Percentiles rank a stretch among this genome's conserved stretches.
Conservation (phyloP, 164 flowering plant species). For the Macadamia tetraphylla region DNA sequence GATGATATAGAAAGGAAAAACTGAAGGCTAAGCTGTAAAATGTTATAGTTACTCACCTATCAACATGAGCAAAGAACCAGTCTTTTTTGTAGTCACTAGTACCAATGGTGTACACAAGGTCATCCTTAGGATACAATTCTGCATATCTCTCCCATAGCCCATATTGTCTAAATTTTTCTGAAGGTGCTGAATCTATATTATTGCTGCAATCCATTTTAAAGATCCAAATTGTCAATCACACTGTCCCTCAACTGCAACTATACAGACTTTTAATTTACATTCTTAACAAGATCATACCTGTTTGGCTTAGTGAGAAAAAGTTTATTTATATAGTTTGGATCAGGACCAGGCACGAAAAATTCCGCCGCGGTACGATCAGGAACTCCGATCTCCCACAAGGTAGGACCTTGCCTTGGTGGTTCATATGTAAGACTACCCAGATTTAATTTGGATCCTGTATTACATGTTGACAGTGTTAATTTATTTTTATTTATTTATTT, state of each 20-base stretch:
- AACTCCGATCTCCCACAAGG: constrained; percentile 86
- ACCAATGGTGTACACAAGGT: constrained; percentile 51
- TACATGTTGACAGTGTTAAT: background rate
- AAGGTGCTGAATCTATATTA: background rate
- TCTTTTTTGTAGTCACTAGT: constrained; percentile 51
- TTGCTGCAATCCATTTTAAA: constrained; percentile 24
- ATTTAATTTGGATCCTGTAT: constrained; percentile 48
- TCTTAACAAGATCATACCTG: too few relatives aligned
- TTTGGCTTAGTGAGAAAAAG: too few relatives aligned
- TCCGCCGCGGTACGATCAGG: constrained; percentile 86
- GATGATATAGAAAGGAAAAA: too few relatives aligned
- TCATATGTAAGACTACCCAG: constrained; percentile 53
- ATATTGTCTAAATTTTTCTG: constrained; percentile 51
- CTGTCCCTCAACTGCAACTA: too few relatives aligned
- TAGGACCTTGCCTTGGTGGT: constrained; percentile 86
- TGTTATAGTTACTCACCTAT: too few relatives aligned
- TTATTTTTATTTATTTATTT: too few relatives aligned
- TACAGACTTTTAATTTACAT: too few relatives aligned
- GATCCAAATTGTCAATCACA: background rate
- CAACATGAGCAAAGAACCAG: constrained; percentile 58
- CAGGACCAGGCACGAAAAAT: constrained; percentile 25
- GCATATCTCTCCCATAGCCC: constrained; percentile 85
- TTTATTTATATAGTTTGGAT: too few relatives aligned
- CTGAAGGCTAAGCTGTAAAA: too few relatives aligned
- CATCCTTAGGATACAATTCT: constrained; percentile 56